Evolutionary conservation across 2,329 filamentous ascomycete genomes (phyloP).

Genomic region (Juglanconis oblonga): DNA sequence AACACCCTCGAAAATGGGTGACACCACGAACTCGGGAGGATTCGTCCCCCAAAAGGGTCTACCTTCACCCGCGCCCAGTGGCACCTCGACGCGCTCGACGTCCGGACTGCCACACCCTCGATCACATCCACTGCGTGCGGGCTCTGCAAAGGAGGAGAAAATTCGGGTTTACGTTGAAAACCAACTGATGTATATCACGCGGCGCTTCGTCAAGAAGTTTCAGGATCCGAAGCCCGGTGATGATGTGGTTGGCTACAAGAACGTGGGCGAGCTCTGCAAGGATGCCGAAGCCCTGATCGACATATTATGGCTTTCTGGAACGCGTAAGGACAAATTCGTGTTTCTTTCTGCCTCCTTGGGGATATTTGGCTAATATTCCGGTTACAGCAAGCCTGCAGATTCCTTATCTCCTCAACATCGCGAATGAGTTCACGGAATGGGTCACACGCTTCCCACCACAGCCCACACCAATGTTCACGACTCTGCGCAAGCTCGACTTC

Average conservation of each 20-base stretch:
- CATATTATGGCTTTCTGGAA: constrained; percentile 82
- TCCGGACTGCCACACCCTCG: constrained; percentile 54
- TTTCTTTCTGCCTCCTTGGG: neutral
- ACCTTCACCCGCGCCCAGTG: constrained; percentile 54
- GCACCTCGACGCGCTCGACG: constrained; percentile 37
- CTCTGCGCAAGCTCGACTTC: constrained; percentile 77
- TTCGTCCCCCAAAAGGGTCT: constrained; percentile 46
- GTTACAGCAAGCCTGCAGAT: constrained; percentile 70
- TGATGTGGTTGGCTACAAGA: constrained; percentile 50
- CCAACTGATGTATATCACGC: constrained; percentile 49
- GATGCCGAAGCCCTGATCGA: constrained; percentile 76
- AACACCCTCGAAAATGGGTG: constrained; percentile 25
- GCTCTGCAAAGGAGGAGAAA: constrained; percentile 59
- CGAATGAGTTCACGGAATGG: constrained; percentile 69
- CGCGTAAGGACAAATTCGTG: constrained; percentile 57
- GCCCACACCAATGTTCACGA: constrained; percentile 64
- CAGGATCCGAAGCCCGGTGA: constrained; percentile 43
- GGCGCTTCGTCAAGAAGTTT: constrained; percentile 61
- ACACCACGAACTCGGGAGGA: constrained; percentile 36
- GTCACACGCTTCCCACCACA: constrained; percentile 69
- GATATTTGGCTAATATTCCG: neutral
- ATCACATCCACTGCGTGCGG: constrained; percentile 48
- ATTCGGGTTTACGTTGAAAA: constrained; percentile 57
- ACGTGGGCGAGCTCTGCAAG: constrained; percentile 66
- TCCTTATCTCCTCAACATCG: constrained; percentile 77